These are phyloP conservation scores for Suillus alpinus DNA, from an alignment of 768 basidiomycete species.

Conservation along the genomic window DNA sequence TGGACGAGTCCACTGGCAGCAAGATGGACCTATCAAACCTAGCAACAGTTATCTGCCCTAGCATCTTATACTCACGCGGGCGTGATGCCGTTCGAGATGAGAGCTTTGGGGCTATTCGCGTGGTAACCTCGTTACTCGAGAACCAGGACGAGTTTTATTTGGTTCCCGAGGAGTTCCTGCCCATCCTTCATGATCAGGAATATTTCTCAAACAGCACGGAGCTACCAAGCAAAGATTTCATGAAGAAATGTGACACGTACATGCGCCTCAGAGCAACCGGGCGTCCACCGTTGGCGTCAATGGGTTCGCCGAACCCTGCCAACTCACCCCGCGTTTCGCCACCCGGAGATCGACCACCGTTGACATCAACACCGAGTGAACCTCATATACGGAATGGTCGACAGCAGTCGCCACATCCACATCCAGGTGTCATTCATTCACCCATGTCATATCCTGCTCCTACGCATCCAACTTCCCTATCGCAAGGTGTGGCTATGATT, in stretches of 20 bases:
- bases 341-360: slow-evolving; percentile 45
- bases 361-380: slow-evolving; percentile 39
- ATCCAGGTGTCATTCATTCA: slow-evolving; percentile 38
- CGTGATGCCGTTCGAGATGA: slow-evolving; percentile 88
- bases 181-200: slow-evolving; percentile 87
- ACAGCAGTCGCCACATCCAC: slow-evolving; percentile 39
- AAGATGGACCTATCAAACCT: slow-evolving; percentile 98
- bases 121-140: slow-evolving; percentile 83
- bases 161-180: slow-evolving; percentile 87
- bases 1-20: slow-evolving; percentile 95
- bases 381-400: slow-evolving; percentile 37
- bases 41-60: slow-evolving; percentile 97
- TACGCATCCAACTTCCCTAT: slow-evolving; percentile 42
- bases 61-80: slow-evolving; percentile 88
- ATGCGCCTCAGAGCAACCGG: slow-evolving; percentile 66
- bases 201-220: slow-evolving; percentile 88
- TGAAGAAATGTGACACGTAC: slow-evolving; percentile 95
- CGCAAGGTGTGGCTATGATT: slow-evolving; percentile 43
- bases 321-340: slow-evolving; percentile 29
- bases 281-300: slow-evolving; percentile 38
- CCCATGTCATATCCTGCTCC: slow-evolving; percentile 45
- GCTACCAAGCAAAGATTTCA: slow-evolving; percentile 89
- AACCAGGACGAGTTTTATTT: slow-evolving; percentile 94
- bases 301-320: slow-evolving; percentile 23
- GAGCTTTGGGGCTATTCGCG: slow-evolving; percentile 84